phyloP scores from a whole-genome alignment of 768 basidiomycete genomes.

The Lyophyllum atratum region DNA sequence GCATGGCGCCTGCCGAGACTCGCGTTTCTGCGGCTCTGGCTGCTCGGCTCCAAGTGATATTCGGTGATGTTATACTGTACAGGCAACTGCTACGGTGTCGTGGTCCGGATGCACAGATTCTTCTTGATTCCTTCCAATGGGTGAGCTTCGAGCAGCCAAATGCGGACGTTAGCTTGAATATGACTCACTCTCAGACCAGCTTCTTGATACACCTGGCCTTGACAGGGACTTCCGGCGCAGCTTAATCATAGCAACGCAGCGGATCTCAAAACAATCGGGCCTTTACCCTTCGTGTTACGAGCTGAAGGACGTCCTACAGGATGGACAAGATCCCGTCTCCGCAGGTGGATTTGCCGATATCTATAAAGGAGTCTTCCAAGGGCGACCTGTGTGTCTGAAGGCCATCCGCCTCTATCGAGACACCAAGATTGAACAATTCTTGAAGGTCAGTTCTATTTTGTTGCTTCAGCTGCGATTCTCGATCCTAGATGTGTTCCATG shows the following conservation, averaged over 20 bases:
- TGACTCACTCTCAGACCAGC: neutral
- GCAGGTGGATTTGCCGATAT: too few relatives aligned
- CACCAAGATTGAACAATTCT: too few relatives aligned
- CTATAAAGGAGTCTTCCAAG: too few relatives aligned
- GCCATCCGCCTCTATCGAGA: too few relatives aligned
- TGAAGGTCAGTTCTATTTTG: too few relatives aligned
- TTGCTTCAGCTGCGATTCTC: too few relatives aligned
- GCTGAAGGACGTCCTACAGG: neutral
- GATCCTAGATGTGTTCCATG: too few relatives aligned
- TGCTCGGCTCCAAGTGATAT: neutral
- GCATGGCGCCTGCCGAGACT: neutral
- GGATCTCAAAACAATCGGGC: neutral
- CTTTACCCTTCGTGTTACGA: neutral
- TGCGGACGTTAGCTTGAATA: too few relatives aligned
- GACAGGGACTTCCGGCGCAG: neutral
- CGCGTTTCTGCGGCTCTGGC: neutral
- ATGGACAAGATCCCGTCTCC: neutral
- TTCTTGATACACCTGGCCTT: neutral
- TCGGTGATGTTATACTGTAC: neutral
- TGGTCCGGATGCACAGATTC: neutral
- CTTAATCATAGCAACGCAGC: neutral
- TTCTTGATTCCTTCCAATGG: neutral
- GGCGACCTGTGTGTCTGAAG: too few relatives aligned
- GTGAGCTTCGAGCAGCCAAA: neutral
- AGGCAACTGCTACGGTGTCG: neutral